Percentiles rank a stretch among this genome's conserved stretches.
Evolutionary conservation across 768 basidiomycete species (phyloP).

Genomic region (Pleurotus salmoneostramineus): DNA sequence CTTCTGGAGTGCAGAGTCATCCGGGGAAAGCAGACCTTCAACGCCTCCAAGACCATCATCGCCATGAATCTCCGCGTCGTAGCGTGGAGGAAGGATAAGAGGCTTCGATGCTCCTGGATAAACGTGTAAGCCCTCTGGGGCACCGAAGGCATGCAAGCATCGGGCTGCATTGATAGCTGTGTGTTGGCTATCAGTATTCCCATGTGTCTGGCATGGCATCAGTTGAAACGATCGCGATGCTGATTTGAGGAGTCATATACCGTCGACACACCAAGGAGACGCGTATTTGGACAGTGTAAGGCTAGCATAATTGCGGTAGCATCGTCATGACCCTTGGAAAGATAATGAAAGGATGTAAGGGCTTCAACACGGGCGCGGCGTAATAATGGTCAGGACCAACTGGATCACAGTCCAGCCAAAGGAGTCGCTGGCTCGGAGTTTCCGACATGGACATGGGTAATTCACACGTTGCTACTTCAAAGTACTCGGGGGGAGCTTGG

Average conservation of each 20-base stretch:
- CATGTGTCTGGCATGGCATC: slow-evolving; percentile 57
- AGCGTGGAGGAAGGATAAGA: slow-evolving; percentile 53
- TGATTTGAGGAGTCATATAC: slow-evolving; percentile 31
- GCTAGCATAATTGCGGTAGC: slow-evolving; percentile 82
- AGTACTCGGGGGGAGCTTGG: neutral
- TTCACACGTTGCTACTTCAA: no score
- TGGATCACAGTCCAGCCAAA: slow-evolving; percentile 70
- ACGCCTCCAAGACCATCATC: slow-evolving; percentile 81
- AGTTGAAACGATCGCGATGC: neutral
- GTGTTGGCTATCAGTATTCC: slow-evolving; percentile 62
- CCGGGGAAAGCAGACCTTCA: slow-evolving; percentile 59
- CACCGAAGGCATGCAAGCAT: slow-evolving; percentile 73
- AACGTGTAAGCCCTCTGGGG: slow-evolving; percentile 51
- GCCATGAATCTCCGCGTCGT: slow-evolving; percentile 81
- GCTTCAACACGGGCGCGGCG: neutral
- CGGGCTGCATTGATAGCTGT: slow-evolving; percentile 74
- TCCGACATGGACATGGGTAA: neutral
- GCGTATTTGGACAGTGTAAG: slow-evolving; percentile 57
- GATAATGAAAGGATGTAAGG: slow-evolving; percentile 4
- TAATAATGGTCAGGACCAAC: slow-evolving; percentile 28
- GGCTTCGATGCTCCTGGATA: slow-evolving; percentile 71
- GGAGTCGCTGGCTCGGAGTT: neutral
- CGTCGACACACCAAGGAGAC: slow-evolving; percentile 80
- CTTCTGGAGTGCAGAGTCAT: slow-evolving; percentile 43
- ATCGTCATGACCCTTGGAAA: slow-evolving; percentile 79